phyloP scores from a whole-genome alignment of 768 basidiomycete genomes.

The Dacryopinax primogenitus region DNA sequence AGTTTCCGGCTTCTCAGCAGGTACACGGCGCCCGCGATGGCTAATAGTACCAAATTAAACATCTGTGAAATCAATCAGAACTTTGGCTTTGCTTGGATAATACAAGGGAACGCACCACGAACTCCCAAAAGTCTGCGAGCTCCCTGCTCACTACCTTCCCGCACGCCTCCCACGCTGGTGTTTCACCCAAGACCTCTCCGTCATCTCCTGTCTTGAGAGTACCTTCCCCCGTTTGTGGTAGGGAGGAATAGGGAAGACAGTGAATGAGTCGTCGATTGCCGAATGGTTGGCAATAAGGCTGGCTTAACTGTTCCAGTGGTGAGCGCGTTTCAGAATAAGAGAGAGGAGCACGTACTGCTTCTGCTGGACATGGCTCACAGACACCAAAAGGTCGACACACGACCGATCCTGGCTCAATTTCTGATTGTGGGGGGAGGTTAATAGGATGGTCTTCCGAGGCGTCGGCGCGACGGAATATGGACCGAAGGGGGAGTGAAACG shows the following conservation, averaged over 20 bases:
- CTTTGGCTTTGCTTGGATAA: not conserved
- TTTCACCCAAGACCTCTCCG: constrained; percentile 27
- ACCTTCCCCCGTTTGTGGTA: constrained; percentile 7
- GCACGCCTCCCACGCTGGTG: constrained; percentile 84
- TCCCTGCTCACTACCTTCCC: constrained; percentile 72
- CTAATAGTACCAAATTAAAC: constrained; percentile 55
- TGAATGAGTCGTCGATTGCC: constrained; percentile 85
- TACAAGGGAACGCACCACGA: constrained; percentile 46
- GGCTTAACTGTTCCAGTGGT: constrained; percentile 41
- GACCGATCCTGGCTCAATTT: constrained; percentile 11
- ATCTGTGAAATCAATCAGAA: constrained; percentile 21
- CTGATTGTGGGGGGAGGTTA: not conserved
- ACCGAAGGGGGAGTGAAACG: not conserved
- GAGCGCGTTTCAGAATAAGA: constrained; percentile 8
- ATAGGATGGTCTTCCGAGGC: not conserved
- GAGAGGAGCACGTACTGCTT: constrained; percentile 27
- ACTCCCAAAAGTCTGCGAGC: constrained; percentile 80
- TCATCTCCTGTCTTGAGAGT: constrained; percentile 6
- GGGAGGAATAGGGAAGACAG: constrained; percentile 36
- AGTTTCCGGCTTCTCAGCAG: constrained; percentile 55
- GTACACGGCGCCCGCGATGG: constrained; percentile 50
- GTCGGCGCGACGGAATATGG: not conserved
- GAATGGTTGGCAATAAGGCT: constrained; percentile 92
- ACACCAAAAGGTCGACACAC: constrained; percentile 30
- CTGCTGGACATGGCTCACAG: constrained; percentile 35